A percentile compares a stretch with the other conserved stretches of the same genome.
These are phyloP conservation scores for Diaporthe aspalathi DNA, from an alignment of 2,329 filamentous ascomycete species.

Conservation along the genomic window DNA sequence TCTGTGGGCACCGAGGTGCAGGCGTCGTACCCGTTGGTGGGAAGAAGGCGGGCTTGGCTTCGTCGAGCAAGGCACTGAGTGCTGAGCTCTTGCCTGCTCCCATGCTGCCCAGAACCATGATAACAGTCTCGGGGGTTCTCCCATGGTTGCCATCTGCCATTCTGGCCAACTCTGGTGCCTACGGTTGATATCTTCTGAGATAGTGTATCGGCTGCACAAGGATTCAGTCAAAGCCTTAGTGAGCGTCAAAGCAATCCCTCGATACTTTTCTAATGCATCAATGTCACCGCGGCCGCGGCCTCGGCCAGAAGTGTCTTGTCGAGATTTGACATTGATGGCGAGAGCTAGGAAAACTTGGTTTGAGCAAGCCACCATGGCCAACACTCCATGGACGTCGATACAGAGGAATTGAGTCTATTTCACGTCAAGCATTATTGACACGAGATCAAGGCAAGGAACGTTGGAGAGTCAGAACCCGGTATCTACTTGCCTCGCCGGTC, in stretches of 20 bases:
- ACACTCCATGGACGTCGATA: background rate
- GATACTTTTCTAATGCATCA: background rate
- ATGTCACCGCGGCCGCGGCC: slow-evolving; percentile 4
- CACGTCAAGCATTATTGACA: slow-evolving; percentile 25
- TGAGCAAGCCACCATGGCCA: background rate
- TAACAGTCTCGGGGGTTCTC: background rate
- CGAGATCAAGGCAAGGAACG: background rate
- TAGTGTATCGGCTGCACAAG: background rate
- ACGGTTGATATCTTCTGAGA: background rate
- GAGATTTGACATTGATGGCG: no score
- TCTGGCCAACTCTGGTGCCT: background rate
- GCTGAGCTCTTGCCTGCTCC: slow-evolving; percentile 71
- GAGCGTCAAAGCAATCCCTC: background rate
- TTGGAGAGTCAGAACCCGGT: slow-evolving; percentile 20
- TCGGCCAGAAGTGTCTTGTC: background rate
- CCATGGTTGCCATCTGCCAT: background rate
- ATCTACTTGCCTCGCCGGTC: slow-evolving; percentile 16
- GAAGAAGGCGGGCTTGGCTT: slow-evolving; percentile 55
- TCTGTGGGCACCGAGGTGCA: slow-evolving; percentile 72
- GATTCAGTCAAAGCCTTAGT: background rate
- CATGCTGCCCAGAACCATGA: slow-evolving; percentile 66
- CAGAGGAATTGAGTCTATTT: slow-evolving; percentile 1
- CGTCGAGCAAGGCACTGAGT: slow-evolving; percentile 71
- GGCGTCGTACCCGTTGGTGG: slow-evolving; percentile 63
- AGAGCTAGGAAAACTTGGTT: background rate